Percentiles rank a stretch among this genome's conserved stretches.
These are phyloP conservation scores for Macroventuria anomochaeta DNA, from an alignment of 2,329 filamentous ascomycete genomes.

Conservation along the genomic window DNA sequence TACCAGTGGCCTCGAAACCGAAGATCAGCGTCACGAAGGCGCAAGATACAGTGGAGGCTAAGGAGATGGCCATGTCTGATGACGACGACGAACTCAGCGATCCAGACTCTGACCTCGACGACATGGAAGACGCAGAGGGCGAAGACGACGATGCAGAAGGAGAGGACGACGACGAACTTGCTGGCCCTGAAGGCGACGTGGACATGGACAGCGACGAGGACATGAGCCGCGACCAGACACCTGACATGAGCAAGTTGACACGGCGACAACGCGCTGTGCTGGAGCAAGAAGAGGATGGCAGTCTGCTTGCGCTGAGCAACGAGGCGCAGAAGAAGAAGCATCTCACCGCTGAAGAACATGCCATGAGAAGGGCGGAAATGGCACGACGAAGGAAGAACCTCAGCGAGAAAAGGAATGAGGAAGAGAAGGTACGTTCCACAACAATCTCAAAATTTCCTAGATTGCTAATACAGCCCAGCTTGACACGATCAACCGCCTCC, in stretches of 20 bases:
- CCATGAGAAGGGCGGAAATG: constrained; percentile 76
- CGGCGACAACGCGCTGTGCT: constrained; percentile 69
- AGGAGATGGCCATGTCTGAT: constrained; percentile 58
- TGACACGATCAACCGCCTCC: constrained; percentile 89
- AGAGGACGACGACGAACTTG: constrained; percentile 51
- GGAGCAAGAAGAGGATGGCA: constrained; percentile 59
- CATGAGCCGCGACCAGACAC: constrained; percentile 63
- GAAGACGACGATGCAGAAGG: constrained; percentile 52
- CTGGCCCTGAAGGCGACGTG: constrained; percentile 46
- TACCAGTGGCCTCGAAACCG: constrained; percentile 42
- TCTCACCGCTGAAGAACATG: constrained; percentile 74
- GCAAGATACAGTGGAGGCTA: constrained; percentile 55
- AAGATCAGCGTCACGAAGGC: constrained; percentile 43
- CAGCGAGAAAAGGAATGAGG: constrained; percentile 77
- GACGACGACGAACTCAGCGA: constrained; percentile 54
- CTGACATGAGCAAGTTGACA: constrained; percentile 71
- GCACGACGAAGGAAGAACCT: constrained; percentile 75
- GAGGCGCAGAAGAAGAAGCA: constrained; percentile 77
- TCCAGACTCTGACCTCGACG: constrained; percentile 49
- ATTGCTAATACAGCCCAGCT: constrained; percentile 61
- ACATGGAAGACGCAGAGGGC: constrained; percentile 57
- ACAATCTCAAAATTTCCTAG: background rate
- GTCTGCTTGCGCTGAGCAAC: constrained; percentile 62
- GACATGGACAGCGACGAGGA: constrained; percentile 61
- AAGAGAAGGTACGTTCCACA: constrained; percentile 67